These are phyloP conservation scores for Talaromyces sp. DNA, from an alignment of 2,329 filamentous ascomycete genomes.

Conservation along the genomic window DNA sequence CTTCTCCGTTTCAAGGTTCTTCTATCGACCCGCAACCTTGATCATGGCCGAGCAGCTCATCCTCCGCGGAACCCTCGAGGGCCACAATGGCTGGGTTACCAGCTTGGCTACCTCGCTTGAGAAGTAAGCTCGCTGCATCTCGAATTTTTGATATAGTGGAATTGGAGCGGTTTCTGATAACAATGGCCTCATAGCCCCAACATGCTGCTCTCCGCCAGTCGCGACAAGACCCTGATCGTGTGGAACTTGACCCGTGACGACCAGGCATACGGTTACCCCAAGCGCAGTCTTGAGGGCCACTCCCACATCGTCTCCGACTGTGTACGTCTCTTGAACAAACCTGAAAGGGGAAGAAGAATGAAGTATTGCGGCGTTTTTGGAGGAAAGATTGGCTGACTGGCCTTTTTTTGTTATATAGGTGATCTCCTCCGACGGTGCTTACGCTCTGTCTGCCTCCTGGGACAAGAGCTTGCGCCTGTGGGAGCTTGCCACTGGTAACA, in stretches of 20 bases:
- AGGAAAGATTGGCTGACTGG: conserved; percentile 17
- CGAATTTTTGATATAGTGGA: conserved; percentile 13
- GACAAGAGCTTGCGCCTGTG: conserved; percentile 99
- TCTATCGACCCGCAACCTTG: conserved; percentile 37
- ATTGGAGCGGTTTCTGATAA: conserved; percentile 31
- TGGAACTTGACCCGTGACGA: conserved; percentile 99
- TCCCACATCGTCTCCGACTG: conserved; percentile 99
- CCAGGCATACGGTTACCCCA: conserved; percentile 96
- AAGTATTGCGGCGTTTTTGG: not conserved
- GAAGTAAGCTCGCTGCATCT: conserved; percentile 63
- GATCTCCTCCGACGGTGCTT: conserved; percentile 98
- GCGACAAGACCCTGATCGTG: conserved; percentile 99
- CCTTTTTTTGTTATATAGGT: conserved; percentile 56
- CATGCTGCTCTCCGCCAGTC: conserved; percentile 96
- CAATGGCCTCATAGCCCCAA: conserved; percentile 66
- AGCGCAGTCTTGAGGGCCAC: conserved; percentile 97
- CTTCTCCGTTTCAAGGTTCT: conserved; percentile 33
- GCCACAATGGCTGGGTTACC: conserved; percentile 99
- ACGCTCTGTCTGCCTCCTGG: conserved; percentile 98
- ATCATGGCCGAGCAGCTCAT: conserved; percentile 89
- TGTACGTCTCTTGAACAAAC: conserved; percentile 59
- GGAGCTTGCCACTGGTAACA: conserved; percentile 96
- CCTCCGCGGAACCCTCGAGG: conserved; percentile 95
- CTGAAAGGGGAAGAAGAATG: not conserved
- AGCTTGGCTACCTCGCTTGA: conserved; percentile 97